phyloP scores from a whole-genome alignment of 2,329 filamentous ascomycete genomes.

The Calycina marina region DNA sequence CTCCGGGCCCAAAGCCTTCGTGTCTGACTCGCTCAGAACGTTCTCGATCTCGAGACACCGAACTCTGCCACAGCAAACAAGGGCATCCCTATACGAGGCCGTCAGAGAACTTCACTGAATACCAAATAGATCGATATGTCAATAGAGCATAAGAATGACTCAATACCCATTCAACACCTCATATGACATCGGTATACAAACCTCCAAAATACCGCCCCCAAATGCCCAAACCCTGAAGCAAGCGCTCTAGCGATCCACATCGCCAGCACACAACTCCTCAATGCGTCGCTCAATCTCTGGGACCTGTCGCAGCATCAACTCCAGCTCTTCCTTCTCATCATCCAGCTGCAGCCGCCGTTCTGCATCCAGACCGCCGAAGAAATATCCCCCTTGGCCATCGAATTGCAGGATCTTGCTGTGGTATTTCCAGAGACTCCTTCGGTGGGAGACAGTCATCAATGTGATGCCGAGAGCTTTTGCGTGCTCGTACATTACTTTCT shows the following conservation, averaged over 20 bases:
- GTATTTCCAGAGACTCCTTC: conserved; percentile 90
- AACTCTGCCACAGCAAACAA: no score
- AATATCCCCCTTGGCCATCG: conserved; percentile 80
- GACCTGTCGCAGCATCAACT: conserved; percentile 69
- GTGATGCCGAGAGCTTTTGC: conserved; percentile 86
- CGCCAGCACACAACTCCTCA: conserved; percentile 56
- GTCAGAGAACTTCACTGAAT: no score
- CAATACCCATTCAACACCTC: no score
- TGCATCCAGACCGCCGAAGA: conserved; percentile 82
- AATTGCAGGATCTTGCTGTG: conserved; percentile 92
- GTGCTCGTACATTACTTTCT: conserved; percentile 93
- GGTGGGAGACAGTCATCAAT: conserved; percentile 90
- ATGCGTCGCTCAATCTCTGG: conserved; percentile 80
- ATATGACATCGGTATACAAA: background rate
- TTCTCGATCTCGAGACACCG: no score
- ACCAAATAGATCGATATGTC: no score
- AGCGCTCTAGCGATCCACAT: no score
- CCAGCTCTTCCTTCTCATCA: conserved; percentile 92
- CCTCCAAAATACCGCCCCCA: background rate
- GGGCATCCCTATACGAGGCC: no score
- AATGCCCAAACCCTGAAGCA: background rate
- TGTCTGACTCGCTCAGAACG: no score
- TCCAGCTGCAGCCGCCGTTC: conserved; percentile 74
- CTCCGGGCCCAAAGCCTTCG: no score
- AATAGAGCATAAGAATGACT: no score